Conservation (phyloP, 2,329 filamentous ascomycete species). For the Penicillium glabrum region DNA sequence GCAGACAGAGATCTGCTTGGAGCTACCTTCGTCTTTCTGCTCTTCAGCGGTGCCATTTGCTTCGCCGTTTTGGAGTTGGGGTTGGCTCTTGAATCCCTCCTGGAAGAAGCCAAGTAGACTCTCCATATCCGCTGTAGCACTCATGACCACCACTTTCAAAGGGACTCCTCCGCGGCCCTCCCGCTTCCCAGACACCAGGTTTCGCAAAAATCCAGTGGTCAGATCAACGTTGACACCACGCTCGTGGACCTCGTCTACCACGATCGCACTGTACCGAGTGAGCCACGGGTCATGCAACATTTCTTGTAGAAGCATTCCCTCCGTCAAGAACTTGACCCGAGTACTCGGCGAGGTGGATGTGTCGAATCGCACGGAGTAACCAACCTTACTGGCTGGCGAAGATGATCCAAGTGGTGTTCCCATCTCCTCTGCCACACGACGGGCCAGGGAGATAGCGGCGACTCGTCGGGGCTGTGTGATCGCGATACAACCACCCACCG, state of each 20-base stretch:
- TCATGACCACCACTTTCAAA: slow-evolving; percentile 93
- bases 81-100: slow-evolving; percentile 26
- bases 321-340: slow-evolving; percentile 89
- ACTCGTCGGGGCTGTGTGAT: slow-evolving; percentile 94
- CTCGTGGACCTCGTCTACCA: slow-evolving; percentile 97
- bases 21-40: slow-evolving; percentile 36
- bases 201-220: slow-evolving; percentile 81
- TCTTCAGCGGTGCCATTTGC: slow-evolving; percentile 9
- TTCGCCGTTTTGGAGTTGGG: slow-evolving; percentile 10
- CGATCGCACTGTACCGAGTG: slow-evolving; percentile 79
- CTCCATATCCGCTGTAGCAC: slow-evolving; percentile 88
- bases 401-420: slow-evolving; percentile 62
- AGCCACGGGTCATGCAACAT: slow-evolving; percentile 82
- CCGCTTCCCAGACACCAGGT: slow-evolving; percentile 62
- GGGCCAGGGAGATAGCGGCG: slow-evolving; percentile 85
- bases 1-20: slow-evolving; percentile 55
- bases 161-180: slow-evolving; percentile 68
- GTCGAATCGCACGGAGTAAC: slow-evolving; percentile 94
- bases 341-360: slow-evolving; percentile 79
- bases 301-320: slow-evolving; percentile 95
- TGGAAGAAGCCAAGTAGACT: slow-evolving; percentile 74
- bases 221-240: slow-evolving; percentile 92
- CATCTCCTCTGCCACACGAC: slow-evolving; percentile 83
- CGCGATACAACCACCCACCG: slow-evolving; percentile 77
- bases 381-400: slow-evolving; percentile 66